phyloP scores from a whole-genome alignment of 805 yeast species.

The Suhomyces sp. region DNA sequence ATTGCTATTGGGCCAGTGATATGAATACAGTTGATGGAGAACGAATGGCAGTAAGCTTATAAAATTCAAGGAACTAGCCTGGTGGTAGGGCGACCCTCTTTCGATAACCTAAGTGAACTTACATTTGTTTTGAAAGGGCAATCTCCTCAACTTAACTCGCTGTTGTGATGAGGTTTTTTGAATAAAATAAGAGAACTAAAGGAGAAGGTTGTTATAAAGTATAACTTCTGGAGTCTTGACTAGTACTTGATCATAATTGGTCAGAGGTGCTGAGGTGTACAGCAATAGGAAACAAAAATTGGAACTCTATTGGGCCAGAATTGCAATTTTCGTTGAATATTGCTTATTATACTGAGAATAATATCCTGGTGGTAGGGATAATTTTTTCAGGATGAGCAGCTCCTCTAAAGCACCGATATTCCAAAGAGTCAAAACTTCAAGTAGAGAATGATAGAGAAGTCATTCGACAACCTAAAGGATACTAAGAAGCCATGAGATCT shows the following conservation, averaged over 20 bases:
- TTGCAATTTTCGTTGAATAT: not conserved
- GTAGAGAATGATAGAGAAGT: not conserved
- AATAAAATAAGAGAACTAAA: too few relatives aligned
- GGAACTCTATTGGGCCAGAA: not conserved
- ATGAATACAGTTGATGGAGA: not conserved
- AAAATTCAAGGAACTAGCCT: not conserved
- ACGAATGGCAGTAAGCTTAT: not conserved
- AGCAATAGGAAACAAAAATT: not conserved
- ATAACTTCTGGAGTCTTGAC: not conserved
- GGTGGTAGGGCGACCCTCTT: not conserved
- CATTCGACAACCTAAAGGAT: not conserved
- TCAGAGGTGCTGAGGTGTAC: not conserved
- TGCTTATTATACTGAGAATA: too few relatives aligned
- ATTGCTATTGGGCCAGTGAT: not conserved
- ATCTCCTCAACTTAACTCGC: not conserved
- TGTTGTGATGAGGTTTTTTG: not conserved
- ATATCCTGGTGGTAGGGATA: not conserved
- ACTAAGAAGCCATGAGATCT: too few relatives aligned
- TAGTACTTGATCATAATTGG: not conserved
- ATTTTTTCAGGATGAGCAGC: not conserved
- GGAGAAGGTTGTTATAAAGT: not conserved
- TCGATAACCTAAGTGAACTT: not conserved
- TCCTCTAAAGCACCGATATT: not conserved
- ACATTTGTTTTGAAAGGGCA: not conserved
- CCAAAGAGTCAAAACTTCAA: not conserved